These are phyloP conservation scores for Hypoxylon lenormandii DNA, from an alignment of 495 filamentous ascomycete species.

Conservation along the genomic window DNA sequence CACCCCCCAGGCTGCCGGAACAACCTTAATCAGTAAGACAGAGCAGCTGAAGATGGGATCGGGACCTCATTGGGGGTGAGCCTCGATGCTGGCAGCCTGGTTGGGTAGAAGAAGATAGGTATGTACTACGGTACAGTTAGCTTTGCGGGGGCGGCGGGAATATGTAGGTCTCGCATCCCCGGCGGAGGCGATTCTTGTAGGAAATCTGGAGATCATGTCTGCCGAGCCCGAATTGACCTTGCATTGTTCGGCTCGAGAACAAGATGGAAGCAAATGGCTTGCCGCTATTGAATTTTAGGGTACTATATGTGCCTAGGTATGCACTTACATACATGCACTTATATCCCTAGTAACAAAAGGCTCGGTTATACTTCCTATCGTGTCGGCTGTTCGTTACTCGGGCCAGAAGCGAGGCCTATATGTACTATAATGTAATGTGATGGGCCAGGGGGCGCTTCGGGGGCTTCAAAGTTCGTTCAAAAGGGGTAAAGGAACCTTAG, in stretches of 20 bases:
- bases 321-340: slow-evolving; percentile 4
- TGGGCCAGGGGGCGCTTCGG: slow-evolving; percentile 15
- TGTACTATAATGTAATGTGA: slow-evolving; percentile 1
- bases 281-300: neutral
- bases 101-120: neutral
- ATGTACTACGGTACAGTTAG: slow-evolving; percentile 4
- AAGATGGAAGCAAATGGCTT: neutral
- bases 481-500: slow-evolving; percentile 22
- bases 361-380: too few species aligned
- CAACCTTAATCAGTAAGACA: slow-evolving; percentile 25
- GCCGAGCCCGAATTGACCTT: slow-evolving; percentile 15
- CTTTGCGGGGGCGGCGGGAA: slow-evolving; percentile 20
- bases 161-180: slow-evolving; percentile 8
- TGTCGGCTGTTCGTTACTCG: neutral
- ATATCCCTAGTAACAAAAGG: too few species aligned
- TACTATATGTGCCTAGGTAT: slow-evolving; percentile 6
- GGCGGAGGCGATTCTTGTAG: slow-evolving; percentile 15
- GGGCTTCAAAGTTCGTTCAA: slow-evolving; percentile 3
- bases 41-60: slow-evolving; percentile 21
- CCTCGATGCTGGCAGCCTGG: too few species aligned
- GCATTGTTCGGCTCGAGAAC: neutral
- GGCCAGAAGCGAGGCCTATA: slow-evolving; percentile 24
- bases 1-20: slow-evolving; percentile 27
- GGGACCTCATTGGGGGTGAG: neutral
- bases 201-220: slow-evolving; percentile 10